These are phyloP conservation scores for Solanum chmielewskii DNA, from an alignment of 257 asterid species.

Conservation along the genomic window DNA sequence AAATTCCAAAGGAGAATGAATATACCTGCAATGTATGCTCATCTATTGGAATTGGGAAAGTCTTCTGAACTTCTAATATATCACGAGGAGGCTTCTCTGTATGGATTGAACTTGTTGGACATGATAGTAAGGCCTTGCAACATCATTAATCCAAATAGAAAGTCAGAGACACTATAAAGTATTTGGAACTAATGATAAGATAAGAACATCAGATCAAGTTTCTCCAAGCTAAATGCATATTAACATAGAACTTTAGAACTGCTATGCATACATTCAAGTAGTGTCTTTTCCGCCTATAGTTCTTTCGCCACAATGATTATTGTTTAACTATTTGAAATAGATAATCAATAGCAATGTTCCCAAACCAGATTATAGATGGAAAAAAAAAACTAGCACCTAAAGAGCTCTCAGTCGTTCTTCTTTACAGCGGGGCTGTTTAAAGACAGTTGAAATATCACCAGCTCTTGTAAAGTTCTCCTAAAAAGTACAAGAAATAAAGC, in stretches of 20 bases:
- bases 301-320: background rate
- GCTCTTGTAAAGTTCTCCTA: constrained; percentile 44
- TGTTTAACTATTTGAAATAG: background rate
- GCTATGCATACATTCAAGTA: background rate
- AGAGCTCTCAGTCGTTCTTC: constrained; percentile 50
- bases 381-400: constrained; percentile 34
- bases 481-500: background rate
- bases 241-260: background rate
- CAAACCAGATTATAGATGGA: background rate
- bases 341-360: background rate
- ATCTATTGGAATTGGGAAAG: constrained; percentile 47
- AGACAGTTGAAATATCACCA: constrained; percentile 55
- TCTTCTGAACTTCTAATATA: constrained; percentile 44
- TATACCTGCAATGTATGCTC: constrained; percentile 36
- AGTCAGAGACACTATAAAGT: background rate
- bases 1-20: background rate
- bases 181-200: background rate
- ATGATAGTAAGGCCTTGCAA: constrained; percentile 53
- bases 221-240: background rate
- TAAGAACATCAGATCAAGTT: background rate
- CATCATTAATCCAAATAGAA: background rate
- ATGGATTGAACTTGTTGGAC: constrained; percentile 69
- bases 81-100: constrained; percentile 44
- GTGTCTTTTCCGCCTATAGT: background rate
- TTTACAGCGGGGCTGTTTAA: constrained; percentile 45